A percentile compares a stretch with the other conserved stretches of the same genome.
phyloP scores from a whole-genome alignment of 495 filamentous ascomycete species.

The Sabuloglossum arenarium region DNA sequence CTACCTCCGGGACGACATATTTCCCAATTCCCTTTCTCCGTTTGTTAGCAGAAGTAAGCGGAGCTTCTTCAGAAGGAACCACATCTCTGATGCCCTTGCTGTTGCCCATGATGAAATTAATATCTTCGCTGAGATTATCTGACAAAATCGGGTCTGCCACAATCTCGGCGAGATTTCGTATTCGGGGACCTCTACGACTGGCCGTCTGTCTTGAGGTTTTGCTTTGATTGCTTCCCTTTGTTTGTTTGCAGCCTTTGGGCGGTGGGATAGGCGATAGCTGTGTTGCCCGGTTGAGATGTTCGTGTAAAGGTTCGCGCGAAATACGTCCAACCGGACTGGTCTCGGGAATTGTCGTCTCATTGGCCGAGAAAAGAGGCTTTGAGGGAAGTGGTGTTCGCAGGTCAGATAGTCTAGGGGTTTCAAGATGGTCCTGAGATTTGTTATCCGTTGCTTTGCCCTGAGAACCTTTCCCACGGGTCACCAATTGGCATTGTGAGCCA shows the following conservation, averaged over 20 bases:
- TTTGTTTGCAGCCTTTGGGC: background rate
- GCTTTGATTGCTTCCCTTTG: background rate
- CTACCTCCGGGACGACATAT: background rate
- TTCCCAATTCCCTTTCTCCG: background rate
- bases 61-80: background rate
- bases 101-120: background rate
- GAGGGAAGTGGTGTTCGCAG: background rate
- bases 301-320: background rate
- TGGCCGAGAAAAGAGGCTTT: background rate
- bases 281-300: background rate
- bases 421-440: background rate
- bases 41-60: background rate
- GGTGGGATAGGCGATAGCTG: background rate
- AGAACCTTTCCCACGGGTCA: background rate
- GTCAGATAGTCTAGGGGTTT: background rate
- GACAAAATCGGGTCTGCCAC: background rate
- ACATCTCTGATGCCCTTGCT: background rate
- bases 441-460: background rate
- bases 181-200: background rate
- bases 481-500: background rate
- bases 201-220: background rate
- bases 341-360: constrained; percentile 1
- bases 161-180: background rate
- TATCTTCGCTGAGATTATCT: background rate
- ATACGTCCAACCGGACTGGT: background rate